Evolutionary conservation across 495 filamentous ascomycete species (phyloP).

Genomic region (Penicillium goetzii): DNA sequence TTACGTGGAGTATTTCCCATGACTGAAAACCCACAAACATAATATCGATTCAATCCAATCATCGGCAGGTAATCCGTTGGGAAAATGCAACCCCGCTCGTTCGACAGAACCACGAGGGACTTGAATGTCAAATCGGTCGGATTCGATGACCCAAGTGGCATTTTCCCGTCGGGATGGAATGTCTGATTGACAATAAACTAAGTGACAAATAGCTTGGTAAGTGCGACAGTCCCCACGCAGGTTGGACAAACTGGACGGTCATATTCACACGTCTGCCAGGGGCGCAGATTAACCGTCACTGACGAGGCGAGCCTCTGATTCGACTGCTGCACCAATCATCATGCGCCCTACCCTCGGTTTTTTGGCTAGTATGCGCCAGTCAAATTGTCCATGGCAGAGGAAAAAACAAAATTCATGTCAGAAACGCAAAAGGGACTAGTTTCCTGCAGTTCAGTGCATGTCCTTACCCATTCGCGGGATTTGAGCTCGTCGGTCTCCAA

Average conservation of each 20-base stretch:
- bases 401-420: conserved; percentile 9
- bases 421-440: not conserved
- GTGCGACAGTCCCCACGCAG: not conserved
- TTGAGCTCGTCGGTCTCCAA: not conserved
- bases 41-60: not conserved
- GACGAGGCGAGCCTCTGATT: conserved; percentile 17
- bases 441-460: conserved; percentile 8
- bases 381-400: conserved; percentile 17
- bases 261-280: not conserved
- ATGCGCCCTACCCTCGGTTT: conserved; percentile 20
- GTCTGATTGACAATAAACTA: conserved; percentile 24
- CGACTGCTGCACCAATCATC: conserved; percentile 20
- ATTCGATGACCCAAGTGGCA: not conserved
- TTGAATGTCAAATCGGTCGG: conserved; percentile 25
- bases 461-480: conserved; percentile 13
- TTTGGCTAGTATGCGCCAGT: conserved; percentile 26
- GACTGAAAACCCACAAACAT: not conserved
- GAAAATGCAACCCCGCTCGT: conserved; percentile 24
- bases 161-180: conserved; percentile 12
- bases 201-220: conserved; percentile 24
- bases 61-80: not conserved
- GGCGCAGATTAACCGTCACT: conserved; percentile 13
- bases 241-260: conserved; percentile 18
- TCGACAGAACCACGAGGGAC: conserved; percentile 33
- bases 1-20: not conserved